phyloP scores from a whole-genome alignment of 169 alveolate genomes.

The Fabrea salina region DNA sequence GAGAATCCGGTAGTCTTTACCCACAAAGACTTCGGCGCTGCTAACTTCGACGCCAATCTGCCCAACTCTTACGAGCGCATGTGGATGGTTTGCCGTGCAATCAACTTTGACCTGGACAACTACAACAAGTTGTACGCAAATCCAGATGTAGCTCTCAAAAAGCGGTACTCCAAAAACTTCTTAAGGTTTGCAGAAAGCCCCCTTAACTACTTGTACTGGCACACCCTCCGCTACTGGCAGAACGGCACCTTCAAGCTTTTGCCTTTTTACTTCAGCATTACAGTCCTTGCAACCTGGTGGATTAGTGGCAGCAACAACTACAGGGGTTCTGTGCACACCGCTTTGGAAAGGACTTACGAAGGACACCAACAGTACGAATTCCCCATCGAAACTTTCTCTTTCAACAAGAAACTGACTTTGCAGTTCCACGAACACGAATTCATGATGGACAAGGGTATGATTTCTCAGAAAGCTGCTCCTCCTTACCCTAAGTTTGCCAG shows the following conservation, averaged over 20 bases:
- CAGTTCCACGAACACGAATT: slow-evolving; percentile 9
- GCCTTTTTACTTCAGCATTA: neutral
- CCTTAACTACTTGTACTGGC: slow-evolving; percentile 1
- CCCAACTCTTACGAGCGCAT: slow-evolving; percentile 31
- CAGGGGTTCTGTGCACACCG: neutral
- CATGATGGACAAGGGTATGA: neutral
- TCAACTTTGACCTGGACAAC: slow-evolving; percentile 23
- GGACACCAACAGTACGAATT: neutral
- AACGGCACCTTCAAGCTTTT: neutral
- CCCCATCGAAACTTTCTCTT: neutral
- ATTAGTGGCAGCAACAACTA: neutral
- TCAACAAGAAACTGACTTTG: neutral
- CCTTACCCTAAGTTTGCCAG: neutral
- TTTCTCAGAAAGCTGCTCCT: neutral
- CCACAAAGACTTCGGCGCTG: slow-evolving; percentile 20
- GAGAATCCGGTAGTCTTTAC: slow-evolving; percentile 26
- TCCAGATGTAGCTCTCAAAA: slow-evolving; percentile 12
- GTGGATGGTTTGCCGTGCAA: slow-evolving; percentile 32
- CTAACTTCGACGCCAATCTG: neutral
- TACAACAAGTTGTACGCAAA: slow-evolving; percentile 5
- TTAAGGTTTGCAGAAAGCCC: slow-evolving; percentile 16
- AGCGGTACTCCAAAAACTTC: slow-evolving; percentile 5
- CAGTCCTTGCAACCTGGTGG: neutral
- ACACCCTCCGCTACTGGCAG: neutral
- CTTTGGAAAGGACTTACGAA: neutral